Conservation (phyloP, 805 yeast species). For the Priceomyces carsonii region DNA sequence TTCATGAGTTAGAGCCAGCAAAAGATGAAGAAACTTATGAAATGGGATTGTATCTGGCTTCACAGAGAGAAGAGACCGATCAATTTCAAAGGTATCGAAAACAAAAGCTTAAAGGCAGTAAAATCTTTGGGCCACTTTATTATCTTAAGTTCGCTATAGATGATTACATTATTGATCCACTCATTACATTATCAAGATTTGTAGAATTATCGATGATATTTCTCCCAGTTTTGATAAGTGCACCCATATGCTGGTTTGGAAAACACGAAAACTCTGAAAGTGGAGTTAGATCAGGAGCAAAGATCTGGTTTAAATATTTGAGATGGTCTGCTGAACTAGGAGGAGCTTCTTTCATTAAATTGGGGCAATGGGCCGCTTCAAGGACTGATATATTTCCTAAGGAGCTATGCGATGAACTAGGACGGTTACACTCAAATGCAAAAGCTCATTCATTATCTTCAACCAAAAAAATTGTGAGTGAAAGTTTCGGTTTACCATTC, state of each 20-base stretch:
- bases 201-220: conserved; percentile 66
- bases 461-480: conserved; percentile 59
- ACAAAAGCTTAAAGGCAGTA: conserved; percentile 18
- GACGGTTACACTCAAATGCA: conserved; percentile 80
- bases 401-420: conserved; percentile 74
- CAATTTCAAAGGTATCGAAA: conserved; percentile 37
- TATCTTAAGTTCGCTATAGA: conserved; percentile 42
- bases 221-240: conserved; percentile 61
- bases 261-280: conserved; percentile 35
- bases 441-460: conserved; percentile 64
- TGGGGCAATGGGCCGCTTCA: conserved; percentile 99
- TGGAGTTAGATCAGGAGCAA: conserved; percentile 58
- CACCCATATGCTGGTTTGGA: conserved; percentile 69
- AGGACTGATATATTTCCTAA: conserved; percentile 89
- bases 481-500: conserved; percentile 56
- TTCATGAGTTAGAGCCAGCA: conserved; percentile 47
- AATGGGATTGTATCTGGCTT: conserved; percentile 60
- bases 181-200: conserved; percentile 67
- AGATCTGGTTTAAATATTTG: conserved; percentile 68
- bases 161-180: conserved; percentile 68
- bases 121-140: conserved; percentile 27
- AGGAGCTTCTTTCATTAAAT: conserved; percentile 87
- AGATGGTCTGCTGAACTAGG: conserved; percentile 74
- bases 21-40: conserved; percentile 65
- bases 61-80: conserved; percentile 53